These are phyloP conservation scores for Heliamphora pulchella DNA, from an alignment of 179 eudicot genomes.

Conservation along the genomic window DNA sequence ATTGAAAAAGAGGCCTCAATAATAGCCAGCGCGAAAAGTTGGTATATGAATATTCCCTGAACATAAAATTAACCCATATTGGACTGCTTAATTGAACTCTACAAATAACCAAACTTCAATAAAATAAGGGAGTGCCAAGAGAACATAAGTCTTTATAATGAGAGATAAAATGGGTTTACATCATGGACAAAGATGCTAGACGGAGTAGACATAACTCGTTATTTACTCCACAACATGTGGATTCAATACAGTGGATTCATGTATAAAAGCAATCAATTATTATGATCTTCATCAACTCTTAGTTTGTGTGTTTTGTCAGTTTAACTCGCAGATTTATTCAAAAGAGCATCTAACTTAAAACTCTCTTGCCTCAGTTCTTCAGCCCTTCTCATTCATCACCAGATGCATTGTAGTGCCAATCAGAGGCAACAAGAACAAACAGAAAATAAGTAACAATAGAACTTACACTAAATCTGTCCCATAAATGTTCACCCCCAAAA, in stretches of 20 bases:
- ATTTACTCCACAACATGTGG: neutral
- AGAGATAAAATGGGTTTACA: too few species aligned
- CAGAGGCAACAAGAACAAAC: neutral
- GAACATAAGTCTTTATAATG: too few species aligned
- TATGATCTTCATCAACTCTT: neutral
- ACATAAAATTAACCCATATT: too few species aligned
- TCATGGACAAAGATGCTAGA: neutral
- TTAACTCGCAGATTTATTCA: neutral
- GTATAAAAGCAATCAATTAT: neutral
- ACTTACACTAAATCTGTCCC: constrained; percentile 98
- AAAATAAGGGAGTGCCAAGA: neutral
- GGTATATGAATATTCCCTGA: neutral
- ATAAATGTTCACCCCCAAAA: constrained; percentile 89
- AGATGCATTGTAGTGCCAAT: neutral
- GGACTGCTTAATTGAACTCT: neutral
- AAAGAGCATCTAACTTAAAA: constrained; percentile 8
- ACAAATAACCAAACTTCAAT: neutral
- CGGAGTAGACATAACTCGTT: neutral
- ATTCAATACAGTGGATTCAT: neutral
- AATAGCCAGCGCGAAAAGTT: neutral
- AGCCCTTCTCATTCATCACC: neutral
- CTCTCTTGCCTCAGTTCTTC: neutral
- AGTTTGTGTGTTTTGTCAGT: neutral
- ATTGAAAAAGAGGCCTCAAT: neutral
- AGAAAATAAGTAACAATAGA: constrained; percentile 4